These are phyloP conservation scores for Umbelopsis vinacea DNA, from an alignment of 192 early-diverging fungal species.

Conservation along the genomic window DNA sequence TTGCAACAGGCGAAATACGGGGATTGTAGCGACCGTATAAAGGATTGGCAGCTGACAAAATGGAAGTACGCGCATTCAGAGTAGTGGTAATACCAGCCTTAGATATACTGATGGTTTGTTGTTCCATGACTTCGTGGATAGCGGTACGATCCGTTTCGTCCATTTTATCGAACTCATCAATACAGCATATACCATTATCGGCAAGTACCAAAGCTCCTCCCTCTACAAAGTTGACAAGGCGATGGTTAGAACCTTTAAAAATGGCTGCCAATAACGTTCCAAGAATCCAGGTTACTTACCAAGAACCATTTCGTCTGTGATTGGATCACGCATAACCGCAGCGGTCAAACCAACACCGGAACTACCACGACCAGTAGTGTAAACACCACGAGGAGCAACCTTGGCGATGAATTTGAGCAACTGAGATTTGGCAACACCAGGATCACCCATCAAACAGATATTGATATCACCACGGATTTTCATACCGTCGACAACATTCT, in stretches of 20 bases:
- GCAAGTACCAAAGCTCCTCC: slow-evolving; percentile 97
- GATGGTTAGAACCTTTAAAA: not conserved
- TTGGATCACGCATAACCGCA: slow-evolving; percentile 89
- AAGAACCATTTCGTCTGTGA: slow-evolving; percentile 94
- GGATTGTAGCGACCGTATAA: slow-evolving; percentile 95
- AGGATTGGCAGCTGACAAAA: slow-evolving; percentile 97
- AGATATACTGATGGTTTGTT: slow-evolving; percentile 97
- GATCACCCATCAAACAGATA: slow-evolving; percentile 98
- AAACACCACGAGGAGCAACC: slow-evolving; percentile 93
- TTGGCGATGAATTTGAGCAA: slow-evolving; percentile 93
- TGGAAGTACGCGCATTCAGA: slow-evolving; percentile 92
- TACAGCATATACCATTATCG: slow-evolving; percentile 98
- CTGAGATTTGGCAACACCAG: slow-evolving; percentile 98
- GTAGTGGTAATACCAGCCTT: slow-evolving; percentile 99
- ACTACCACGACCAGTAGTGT: slow-evolving; percentile 94
- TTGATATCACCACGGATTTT: slow-evolving; percentile 97
- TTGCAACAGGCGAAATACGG: slow-evolving; percentile 85
- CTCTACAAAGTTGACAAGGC: slow-evolving; percentile 49
- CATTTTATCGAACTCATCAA: slow-evolving; percentile 99
- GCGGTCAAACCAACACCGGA: slow-evolving; percentile 98
- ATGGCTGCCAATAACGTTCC: not conserved
- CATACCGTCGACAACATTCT: slow-evolving; percentile 90
- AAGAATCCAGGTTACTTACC: slow-evolving; percentile 37
- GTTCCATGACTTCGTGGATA: slow-evolving; percentile 99
- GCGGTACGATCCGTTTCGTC: slow-evolving; percentile 94